These are phyloP conservation scores for Rhizomucor pusillus DNA, from an alignment of 371 early-diverging fungal species.

Conservation along the genomic window DNA sequence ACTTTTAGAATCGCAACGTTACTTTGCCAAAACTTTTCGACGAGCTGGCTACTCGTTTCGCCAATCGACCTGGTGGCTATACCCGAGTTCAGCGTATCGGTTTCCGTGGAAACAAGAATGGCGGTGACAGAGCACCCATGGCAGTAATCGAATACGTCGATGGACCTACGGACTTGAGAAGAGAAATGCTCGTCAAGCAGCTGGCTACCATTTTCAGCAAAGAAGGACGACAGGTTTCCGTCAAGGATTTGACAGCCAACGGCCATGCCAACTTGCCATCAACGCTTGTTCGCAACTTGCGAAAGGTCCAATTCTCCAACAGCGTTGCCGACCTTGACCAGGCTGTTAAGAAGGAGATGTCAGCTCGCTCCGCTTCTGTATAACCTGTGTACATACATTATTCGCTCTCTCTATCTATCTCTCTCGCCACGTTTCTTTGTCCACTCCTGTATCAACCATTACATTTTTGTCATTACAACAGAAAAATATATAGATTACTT, in stretches of 20 bases:
- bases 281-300: slow-evolving; percentile 37
- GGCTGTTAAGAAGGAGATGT: too few species aligned
- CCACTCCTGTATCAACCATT: too few species aligned
- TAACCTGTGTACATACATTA: too few species aligned
- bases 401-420: too few species aligned
- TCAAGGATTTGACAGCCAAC: slow-evolving; percentile 23
- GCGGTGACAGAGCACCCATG: slow-evolving; percentile 87
- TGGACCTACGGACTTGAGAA: slow-evolving; percentile 59
- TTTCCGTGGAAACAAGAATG: too few species aligned
- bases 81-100: slow-evolving; percentile 86
- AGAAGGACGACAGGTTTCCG: slow-evolving; percentile 16
- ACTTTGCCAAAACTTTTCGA: slow-evolving; percentile 85
- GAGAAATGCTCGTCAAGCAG: slow-evolving; percentile 47
- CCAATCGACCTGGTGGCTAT: slow-evolving; percentile 83
- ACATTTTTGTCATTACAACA: too few species aligned
- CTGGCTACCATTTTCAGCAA: slow-evolving; percentile 34
- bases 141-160: slow-evolving; percentile 88
- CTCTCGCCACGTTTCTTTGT: too few species aligned
- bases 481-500: too few species aligned
- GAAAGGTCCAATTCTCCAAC: slow-evolving; percentile 40
- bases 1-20: slow-evolving; percentile 55
- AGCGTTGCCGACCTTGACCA: too few species aligned
- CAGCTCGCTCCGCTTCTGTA: too few species aligned
- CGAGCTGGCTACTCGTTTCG: slow-evolving; percentile 83
- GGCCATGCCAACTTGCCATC: slow-evolving; percentile 23